A percentile compares a stretch with the other conserved stretches of the same genome.
Evolutionary conservation across 2,329 filamentous ascomycete species (phyloP).

Genomic region (Aspergillus felis): DNA sequence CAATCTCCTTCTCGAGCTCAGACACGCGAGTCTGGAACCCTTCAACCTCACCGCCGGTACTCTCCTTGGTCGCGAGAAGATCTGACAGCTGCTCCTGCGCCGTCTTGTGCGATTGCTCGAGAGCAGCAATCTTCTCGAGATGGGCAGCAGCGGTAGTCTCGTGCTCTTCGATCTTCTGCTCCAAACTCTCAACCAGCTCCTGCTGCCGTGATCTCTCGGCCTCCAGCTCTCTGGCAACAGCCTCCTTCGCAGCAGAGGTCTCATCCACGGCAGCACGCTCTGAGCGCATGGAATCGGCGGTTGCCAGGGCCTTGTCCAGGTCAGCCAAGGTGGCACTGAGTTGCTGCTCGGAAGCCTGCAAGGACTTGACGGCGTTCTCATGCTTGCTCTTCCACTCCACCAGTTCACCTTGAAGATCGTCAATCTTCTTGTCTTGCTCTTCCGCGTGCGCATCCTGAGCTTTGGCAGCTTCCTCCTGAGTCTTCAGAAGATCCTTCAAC

Average conservation of each 20-base stretch:
- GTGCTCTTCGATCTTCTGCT: slow-evolving; percentile 75
- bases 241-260: slow-evolving; percentile 31
- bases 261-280: slow-evolving; percentile 36
- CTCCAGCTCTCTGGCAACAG: slow-evolving; percentile 45
- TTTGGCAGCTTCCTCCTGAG: slow-evolving; percentile 34
- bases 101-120: slow-evolving; percentile 68
- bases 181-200: slow-evolving; percentile 58
- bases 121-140: slow-evolving; percentile 63
- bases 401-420: slow-evolving; percentile 67
- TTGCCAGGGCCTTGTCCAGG: slow-evolving; percentile 63
- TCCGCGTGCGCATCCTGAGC: slow-evolving; percentile 31
- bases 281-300: slow-evolving; percentile 46
- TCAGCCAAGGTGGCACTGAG: slow-evolving; percentile 69
- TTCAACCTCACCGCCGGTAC: slow-evolving; percentile 49
- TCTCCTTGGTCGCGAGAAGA: slow-evolving; percentile 57
- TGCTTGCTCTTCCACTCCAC: slow-evolving; percentile 74
- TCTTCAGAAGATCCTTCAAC: slow-evolving; percentile 56
- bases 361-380: slow-evolving; percentile 62
- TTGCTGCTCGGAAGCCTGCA: slow-evolving; percentile 68
- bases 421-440: slow-evolving; percentile 56
- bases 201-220: slow-evolving; percentile 56
- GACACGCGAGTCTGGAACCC: slow-evolving; percentile 42
- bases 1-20: slow-evolving; percentile 55
- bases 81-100: slow-evolving; percentile 66
- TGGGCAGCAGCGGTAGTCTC: slow-evolving; percentile 69